These are phyloP conservation scores for Pulveroboletus sp. DNA, from an alignment of 768 basidiomycete genomes.

Conservation along the genomic window DNA sequence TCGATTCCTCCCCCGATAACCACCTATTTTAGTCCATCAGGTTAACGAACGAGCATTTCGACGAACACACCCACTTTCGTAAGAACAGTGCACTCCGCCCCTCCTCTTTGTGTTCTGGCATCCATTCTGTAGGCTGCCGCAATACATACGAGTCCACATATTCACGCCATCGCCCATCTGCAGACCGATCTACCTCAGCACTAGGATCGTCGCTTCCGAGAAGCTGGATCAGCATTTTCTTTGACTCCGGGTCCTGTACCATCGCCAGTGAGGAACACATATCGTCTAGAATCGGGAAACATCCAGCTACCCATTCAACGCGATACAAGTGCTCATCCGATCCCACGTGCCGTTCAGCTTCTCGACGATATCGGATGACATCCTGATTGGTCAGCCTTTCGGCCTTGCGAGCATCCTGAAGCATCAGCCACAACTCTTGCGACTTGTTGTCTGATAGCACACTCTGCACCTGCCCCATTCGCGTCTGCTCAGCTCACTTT, in stretches of 20 bases:
- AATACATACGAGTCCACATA: slow-evolving; percentile 73
- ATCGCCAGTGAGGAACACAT: slow-evolving; percentile 10
- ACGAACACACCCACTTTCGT: slow-evolving; percentile 45
- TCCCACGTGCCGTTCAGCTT: slow-evolving; percentile 71
- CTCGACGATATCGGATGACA: slow-evolving; percentile 71
- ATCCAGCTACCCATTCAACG: slow-evolving; percentile 66
- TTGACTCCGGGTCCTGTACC: slow-evolving; percentile 49
- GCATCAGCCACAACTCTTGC: slow-evolving; percentile 76
- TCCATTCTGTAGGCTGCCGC: slow-evolving; percentile 69
- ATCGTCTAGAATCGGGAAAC: not conserved
- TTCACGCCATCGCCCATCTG: slow-evolving; percentile 60
- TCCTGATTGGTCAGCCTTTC: slow-evolving; percentile 56
- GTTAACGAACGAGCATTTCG: slow-evolving; percentile 10
- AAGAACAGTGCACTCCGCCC: slow-evolving; percentile 46
- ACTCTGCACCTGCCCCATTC: slow-evolving; percentile 68
- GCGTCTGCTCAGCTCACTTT: not conserved
- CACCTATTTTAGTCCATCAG: slow-evolving; percentile 47
- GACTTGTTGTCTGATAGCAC: slow-evolving; percentile 80
- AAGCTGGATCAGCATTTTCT: slow-evolving; percentile 56
- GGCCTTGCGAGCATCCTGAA: slow-evolving; percentile 57
- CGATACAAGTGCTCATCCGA: slow-evolving; percentile 75
- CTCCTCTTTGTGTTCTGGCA: slow-evolving; percentile 37
- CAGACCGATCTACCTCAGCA: slow-evolving; percentile 46
- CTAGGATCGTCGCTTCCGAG: slow-evolving; percentile 63
- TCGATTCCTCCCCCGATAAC: slow-evolving; percentile 34